phyloP scores from a whole-genome alignment of 1,139 yeast genomes.

The Blastobotrys illinoisensis region DNA sequence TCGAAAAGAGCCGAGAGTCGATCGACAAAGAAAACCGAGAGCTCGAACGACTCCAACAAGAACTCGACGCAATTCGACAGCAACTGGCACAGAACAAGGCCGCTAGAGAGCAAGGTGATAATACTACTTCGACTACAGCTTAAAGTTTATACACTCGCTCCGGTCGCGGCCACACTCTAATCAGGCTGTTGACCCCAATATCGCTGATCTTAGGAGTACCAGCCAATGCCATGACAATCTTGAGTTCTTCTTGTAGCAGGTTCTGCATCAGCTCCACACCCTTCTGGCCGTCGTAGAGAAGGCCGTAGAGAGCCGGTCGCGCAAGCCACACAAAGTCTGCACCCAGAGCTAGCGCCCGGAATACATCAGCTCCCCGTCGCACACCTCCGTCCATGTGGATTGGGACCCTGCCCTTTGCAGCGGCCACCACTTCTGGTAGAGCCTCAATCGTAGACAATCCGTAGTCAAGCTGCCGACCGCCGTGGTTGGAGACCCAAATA shows the following conservation, averaged over 20 bases:
- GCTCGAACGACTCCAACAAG: constrained; percentile 8
- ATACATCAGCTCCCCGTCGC: constrained; percentile 58
- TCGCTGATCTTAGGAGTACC: constrained; percentile 15
- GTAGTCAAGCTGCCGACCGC: constrained; percentile 63
- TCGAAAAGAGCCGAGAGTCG: constrained; percentile 6
- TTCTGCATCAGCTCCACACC: constrained; percentile 43
- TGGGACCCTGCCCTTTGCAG: constrained; percentile 45
- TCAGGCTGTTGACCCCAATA: constrained; percentile 1
- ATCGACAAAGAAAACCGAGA: constrained; percentile 10
- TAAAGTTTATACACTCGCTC: constrained; percentile 6
- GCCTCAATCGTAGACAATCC: constrained; percentile 59
- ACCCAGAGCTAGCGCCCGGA: constrained; percentile 62
- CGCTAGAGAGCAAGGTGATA: constrained; percentile 1
- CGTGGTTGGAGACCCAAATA: constrained; percentile 61
- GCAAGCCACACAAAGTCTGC: constrained; percentile 70
- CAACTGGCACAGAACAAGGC: constrained; percentile 9
- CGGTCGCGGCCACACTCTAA: constrained; percentile 8
- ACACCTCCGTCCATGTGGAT: constrained; percentile 64
- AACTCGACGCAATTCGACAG: constrained; percentile 5
- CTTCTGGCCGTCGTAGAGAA: constrained; percentile 57
- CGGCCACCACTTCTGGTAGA: constrained; percentile 53
- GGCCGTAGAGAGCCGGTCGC: constrained; percentile 60
- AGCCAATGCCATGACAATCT: constrained; percentile 30
- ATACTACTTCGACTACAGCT: neutral
- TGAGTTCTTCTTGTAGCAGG: constrained; percentile 30